Base-by-base conservation (phyloP, 2,329 filamentous ascomycete genomes). In the Talaromyces sp. region DNA sequence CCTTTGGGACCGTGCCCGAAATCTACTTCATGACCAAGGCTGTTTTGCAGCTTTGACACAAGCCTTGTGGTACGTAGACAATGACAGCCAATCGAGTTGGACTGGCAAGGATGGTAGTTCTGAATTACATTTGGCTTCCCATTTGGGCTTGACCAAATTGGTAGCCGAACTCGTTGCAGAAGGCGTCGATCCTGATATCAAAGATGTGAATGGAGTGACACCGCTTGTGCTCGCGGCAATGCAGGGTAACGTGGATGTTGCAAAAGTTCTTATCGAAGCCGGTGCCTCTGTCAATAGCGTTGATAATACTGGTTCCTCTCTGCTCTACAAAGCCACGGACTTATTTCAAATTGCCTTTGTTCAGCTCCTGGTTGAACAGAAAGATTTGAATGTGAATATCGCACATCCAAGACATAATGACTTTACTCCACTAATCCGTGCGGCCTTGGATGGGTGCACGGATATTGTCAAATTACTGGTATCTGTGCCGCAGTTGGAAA, bases 1-100 rank as follows among this genome's bases (percentile, higher is more conserved):
- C 11, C 52, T 56, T 25, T 56, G 52, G 52, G 52, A 56, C 4
- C 52, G 52, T 7, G 52, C 52, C 6, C 52, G 52, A 22, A 56
- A 27, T 17, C 37, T 56, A 13, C 10, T 56, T 25, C 52, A 56
- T 39, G 52, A 56, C 39, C 19, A 56, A 37, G 33, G 33, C n/a
- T 56, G 33, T 25, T 56, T 56, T 22, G 33, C 52, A 37, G n/a
- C 52, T 22, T 56, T 56, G 52, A 56, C 52, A 6, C 52, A 56
- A 56, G 52, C 52, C n/a, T 39, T 56, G 52, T 56, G 52, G 52
- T 56, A 56, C 19, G 11, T 56, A n/a, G 52, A 56, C 33, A 37
- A 39, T 37, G 31, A 56, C n/a, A 33, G 19, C 19, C n/a, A 56
- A 5, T 56, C 52, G 11, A 56, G 52, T 56, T 56, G 52, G 52